Conservation (phyloP, 2,329 filamentous ascomycete genomes). For the Fusarium sp. region DNA sequence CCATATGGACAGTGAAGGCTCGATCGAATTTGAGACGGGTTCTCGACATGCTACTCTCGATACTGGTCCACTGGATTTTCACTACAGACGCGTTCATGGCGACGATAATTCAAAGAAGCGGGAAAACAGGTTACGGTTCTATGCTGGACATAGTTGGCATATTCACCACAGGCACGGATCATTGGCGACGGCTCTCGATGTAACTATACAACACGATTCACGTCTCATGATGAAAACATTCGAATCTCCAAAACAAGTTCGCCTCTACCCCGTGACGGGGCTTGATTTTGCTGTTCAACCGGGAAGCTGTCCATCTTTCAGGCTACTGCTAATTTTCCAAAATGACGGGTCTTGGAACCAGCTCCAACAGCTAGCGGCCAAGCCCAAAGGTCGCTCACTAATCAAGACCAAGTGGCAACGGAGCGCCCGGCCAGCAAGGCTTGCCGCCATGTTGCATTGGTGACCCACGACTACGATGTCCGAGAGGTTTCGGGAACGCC, state of each 20-base stretch:
- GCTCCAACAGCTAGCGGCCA: neutral
- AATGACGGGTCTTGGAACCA: neutral
- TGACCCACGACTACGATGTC: constrained; percentile 9
- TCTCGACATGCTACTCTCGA: constrained; percentile 23
- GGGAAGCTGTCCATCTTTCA: neutral
- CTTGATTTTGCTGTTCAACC: neutral
- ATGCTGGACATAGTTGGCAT: constrained; percentile 38
- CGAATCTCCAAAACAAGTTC: neutral
- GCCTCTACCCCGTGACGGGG: neutral
- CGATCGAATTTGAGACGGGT: constrained; percentile 13
- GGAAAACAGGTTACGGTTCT: constrained; percentile 24
- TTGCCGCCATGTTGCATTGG: constrained; percentile 5
- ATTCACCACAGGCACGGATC: constrained; percentile 18
- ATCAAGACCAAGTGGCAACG: constrained; percentile 21
- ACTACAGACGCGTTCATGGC: constrained; percentile 15
- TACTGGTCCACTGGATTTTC: neutral
- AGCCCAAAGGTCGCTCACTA: neutral
- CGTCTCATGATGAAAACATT: constrained; percentile 27
- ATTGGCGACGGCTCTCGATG: constrained; percentile 20
- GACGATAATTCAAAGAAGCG: constrained; percentile 40
- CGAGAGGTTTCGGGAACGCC: constrained; percentile 21
- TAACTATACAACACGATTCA: constrained; percentile 30
- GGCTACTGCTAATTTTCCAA: neutral
- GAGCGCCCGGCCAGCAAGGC: neutral
- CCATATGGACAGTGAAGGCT: constrained; percentile 45